These are phyloP conservation scores for Globisporangium nodosum DNA, from an alignment of 352 stramenopile species.

Conservation along the genomic window DNA sequence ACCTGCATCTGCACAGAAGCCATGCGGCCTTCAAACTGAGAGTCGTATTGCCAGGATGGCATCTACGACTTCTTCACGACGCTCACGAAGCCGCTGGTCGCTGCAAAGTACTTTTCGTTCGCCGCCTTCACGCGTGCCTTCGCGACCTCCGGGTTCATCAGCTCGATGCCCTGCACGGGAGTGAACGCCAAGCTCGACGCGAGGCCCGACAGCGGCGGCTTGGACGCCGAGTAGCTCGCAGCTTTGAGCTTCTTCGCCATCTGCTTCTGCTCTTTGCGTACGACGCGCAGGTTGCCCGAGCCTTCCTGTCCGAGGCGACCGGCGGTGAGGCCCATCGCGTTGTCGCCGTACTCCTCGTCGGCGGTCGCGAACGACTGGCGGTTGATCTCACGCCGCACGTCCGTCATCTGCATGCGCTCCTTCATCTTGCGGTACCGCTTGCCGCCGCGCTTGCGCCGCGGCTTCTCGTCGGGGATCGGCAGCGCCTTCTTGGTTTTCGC, in stretches of 20 bases:
- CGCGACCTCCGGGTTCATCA: constrained; percentile 96
- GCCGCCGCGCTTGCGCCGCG: constrained; percentile 91
- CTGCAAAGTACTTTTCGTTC: constrained; percentile 98
- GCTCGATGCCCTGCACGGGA: constrained; percentile 94
- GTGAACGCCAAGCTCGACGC: constrained; percentile 97
- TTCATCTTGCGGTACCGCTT: constrained; percentile 96
- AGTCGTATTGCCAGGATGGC: too few relatives aligned
- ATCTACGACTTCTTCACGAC: constrained; percentile 74
- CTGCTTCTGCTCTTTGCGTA: constrained; percentile 89
- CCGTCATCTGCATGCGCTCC: constrained; percentile 96
- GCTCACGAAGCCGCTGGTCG: constrained; percentile 94
- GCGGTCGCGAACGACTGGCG: constrained; percentile 92
- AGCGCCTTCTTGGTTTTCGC: constrained; percentile 96
- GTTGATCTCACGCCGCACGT: constrained; percentile 96
- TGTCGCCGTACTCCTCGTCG: constrained; percentile 96
- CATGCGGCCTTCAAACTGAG: too few relatives aligned
- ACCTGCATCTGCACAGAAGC: too few relatives aligned
- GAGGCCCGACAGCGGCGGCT: constrained; percentile 81
- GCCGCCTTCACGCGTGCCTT: constrained; percentile 88
- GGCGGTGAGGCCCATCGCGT: constrained; percentile 96
- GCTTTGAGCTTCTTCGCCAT: constrained; percentile 91
- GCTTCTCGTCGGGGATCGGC: constrained; percentile 94
- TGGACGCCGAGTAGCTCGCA: constrained; percentile 73
- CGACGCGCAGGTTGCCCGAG: constrained; percentile 81
- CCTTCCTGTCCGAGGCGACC: constrained; percentile 90